These are phyloP conservation scores for Primulina tabacum DNA, from an alignment of 257 asterid genomes.

Conservation along the genomic window DNA sequence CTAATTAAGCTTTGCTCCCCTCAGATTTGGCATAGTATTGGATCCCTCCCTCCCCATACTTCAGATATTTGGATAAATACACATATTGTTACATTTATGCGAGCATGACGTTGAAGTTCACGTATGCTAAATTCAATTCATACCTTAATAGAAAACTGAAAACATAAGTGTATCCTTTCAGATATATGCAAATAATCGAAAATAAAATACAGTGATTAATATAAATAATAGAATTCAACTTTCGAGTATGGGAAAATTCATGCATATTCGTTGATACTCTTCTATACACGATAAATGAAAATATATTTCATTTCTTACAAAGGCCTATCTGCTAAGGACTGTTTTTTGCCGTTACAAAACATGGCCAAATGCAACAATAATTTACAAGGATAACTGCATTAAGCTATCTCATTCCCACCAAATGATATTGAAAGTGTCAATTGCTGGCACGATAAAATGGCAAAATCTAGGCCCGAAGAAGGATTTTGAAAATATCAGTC, in stretches of 20 bases:
- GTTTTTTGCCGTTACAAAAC: conserved; percentile 26
- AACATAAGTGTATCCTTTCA: not conserved
- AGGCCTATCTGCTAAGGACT: conserved; percentile 14
- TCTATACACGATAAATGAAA: conserved; percentile 4
- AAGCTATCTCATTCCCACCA: not conserved
- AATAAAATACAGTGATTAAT: not conserved
- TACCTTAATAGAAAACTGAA: no score
- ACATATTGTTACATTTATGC: no score
- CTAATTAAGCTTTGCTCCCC: no score
- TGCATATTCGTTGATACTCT: conserved; percentile 38
- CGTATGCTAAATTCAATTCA: no score
- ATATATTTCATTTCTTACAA: conserved; percentile 24
- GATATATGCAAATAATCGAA: not conserved
- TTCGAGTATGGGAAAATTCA: conserved; percentile 18
- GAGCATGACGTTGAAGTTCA: no score
- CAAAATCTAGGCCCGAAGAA: conserved; percentile 29
- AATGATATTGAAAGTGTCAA: conserved; percentile 16
- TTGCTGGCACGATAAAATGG: not conserved
- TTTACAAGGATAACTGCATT: conserved; percentile 26
- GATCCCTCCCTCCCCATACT: no score
- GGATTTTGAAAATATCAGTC: conserved; percentile 32
- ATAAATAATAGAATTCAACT: not conserved
- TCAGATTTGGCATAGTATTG: no score
- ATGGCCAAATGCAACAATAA: conserved; percentile 19
- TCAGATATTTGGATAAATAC: no score